Conservation (phyloP, 1,284 basidiomycete genomes). For the Trametes sp. region DNA sequence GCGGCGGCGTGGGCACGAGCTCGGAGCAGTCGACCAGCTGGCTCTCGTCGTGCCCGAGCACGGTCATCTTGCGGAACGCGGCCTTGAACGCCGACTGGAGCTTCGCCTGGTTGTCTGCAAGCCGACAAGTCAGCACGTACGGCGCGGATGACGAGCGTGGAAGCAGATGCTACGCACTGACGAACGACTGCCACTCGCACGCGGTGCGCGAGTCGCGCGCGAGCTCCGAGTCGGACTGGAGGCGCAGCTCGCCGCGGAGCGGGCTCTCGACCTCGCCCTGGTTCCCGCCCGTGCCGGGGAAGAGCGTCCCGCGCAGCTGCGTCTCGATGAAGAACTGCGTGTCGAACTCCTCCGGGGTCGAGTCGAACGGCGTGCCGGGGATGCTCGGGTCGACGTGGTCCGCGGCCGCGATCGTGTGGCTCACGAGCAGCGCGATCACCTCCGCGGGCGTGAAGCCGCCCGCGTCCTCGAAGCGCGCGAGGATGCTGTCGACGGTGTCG, state of each 20-base stretch:
- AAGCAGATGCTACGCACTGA: constrained; percentile 25
- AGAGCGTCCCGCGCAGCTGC: constrained; percentile 37
- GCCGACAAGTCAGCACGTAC: background rate
- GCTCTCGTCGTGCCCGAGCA: constrained; percentile 41
- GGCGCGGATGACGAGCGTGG: no score
- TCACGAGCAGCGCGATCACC: constrained; percentile 31
- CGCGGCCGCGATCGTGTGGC: constrained; percentile 31
- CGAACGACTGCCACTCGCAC: constrained; percentile 44
- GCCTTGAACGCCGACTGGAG: constrained; percentile 40
- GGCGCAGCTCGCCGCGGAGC: constrained; percentile 37
- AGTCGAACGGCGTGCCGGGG: constrained; percentile 32
- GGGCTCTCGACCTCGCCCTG: constrained; percentile 35
- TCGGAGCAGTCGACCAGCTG: constrained; percentile 39
- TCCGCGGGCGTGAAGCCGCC: constrained; percentile 36
- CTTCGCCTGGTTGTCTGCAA: constrained; percentile 39
- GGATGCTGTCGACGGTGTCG: constrained; percentile 36
- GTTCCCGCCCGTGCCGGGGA: constrained; percentile 36
- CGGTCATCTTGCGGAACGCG: constrained; percentile 43
- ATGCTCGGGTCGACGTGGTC: constrained; percentile 32
- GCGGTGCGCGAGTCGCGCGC: constrained; percentile 37
- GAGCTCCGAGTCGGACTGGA: constrained; percentile 41
- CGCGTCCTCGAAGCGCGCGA: constrained; percentile 36
- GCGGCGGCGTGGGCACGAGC: constrained; percentile 35
- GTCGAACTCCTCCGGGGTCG: constrained; percentile 30
- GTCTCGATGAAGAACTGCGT: constrained; percentile 34